Evolutionary conservation across 805 yeast genomes (phyloP).

Genomic region (Candida vaughaniae): DNA sequence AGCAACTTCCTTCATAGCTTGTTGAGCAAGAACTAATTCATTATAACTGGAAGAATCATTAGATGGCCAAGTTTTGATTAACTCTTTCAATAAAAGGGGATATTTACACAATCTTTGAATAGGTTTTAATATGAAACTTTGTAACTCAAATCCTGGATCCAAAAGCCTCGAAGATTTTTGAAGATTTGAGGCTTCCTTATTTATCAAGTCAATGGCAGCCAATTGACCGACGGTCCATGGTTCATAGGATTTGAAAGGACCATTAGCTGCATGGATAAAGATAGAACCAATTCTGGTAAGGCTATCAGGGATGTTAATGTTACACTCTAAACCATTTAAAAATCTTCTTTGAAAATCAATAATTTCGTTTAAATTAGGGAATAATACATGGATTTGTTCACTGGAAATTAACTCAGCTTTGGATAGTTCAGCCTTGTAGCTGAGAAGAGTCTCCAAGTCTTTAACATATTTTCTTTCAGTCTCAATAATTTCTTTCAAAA

Average conservation of each 20-base stretch:
- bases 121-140: constrained; percentile 86
- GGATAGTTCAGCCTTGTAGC: constrained; percentile 67
- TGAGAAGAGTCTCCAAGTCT: constrained; percentile 74
- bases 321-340: constrained; percentile 84
- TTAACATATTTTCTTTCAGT: constrained; percentile 93
- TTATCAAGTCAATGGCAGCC: constrained; percentile 79
- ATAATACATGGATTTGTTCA: constrained; percentile 76
- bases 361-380: constrained; percentile 81
- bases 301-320: constrained; percentile 68
- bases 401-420: constrained; percentile 66
- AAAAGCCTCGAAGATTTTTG: constrained; percentile 56
- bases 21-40: constrained; percentile 70
- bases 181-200: constrained; percentile 58
- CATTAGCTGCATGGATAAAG: constrained; percentile 75
- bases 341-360: constrained; percentile 92
- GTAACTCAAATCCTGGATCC: constrained; percentile 86
- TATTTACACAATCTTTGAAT: constrained; percentile 95
- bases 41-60: constrained; percentile 36
- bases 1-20: constrained; percentile 80
- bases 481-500: constrained; percentile 78
- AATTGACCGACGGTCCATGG: constrained; percentile 93
- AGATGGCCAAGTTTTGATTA: constrained; percentile 55
- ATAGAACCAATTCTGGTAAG: constrained; percentile 87
- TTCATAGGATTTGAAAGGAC: constrained; percentile 84
- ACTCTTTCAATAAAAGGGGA: constrained; percentile 76